Conservation (phyloP, 148 eudicot species). For the Camellia lanceoleosa region DNA sequence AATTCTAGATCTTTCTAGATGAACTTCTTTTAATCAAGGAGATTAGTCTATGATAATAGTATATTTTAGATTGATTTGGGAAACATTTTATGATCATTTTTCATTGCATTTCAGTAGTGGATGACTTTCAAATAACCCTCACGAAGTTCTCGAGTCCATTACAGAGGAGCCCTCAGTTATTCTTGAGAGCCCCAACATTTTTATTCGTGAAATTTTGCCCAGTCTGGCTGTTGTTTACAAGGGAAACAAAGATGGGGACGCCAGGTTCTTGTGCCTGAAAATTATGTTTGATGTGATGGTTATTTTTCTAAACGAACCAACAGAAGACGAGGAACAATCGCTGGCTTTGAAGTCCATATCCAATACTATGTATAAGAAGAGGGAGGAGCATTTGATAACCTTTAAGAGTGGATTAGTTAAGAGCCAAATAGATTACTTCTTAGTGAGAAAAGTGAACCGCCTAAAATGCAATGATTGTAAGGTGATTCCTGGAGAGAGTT, state of each 20-base stretch:
- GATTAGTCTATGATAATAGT: neutral
- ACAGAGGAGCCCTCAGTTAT: slow-evolving; percentile 65
- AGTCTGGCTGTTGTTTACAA: slow-evolving; percentile 79
- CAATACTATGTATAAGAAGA: slow-evolving; percentile 5
- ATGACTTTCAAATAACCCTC: slow-evolving; percentile 93
- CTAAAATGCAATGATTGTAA: no score
- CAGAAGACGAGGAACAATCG: slow-evolving; percentile 32
- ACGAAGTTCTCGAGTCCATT: slow-evolving; percentile 64
- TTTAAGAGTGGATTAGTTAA: no score
- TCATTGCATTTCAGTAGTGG: slow-evolving; percentile 59
- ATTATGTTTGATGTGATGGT: slow-evolving; percentile 82
- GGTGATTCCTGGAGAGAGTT: no score
- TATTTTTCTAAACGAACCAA: slow-evolving; percentile 56
- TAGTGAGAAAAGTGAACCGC: no score
- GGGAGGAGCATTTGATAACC: no score
- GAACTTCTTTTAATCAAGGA: neutral
- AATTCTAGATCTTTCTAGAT: neutral
- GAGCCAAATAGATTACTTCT: no score
- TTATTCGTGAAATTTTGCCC: slow-evolving; percentile 69
- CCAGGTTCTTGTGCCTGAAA: slow-evolving; percentile 90
- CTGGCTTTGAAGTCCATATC: slow-evolving; percentile 69
- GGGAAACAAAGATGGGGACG: slow-evolving; percentile 95
- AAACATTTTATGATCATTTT: neutral
- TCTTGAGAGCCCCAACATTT: slow-evolving; percentile 41
- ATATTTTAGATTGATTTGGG: neutral